Conservation (phyloP, 805 yeast genomes). For the Nakazawaea siamensis region DNA sequence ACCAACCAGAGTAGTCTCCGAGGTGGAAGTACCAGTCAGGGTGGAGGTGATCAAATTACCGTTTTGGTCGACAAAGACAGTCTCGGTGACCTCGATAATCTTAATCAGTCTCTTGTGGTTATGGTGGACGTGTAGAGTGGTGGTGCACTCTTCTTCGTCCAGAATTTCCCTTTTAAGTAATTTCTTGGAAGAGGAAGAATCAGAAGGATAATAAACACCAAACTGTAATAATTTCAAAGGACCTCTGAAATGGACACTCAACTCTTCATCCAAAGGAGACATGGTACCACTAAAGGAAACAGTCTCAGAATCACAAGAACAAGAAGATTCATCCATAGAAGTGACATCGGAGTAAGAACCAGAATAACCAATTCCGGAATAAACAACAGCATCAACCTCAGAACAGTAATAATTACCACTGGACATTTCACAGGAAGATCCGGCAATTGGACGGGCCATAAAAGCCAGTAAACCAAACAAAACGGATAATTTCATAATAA, state of each 20-base stretch:
- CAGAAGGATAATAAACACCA: conserved; percentile 79
- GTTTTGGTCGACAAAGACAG: conserved; percentile 57
- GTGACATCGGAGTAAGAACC: conserved; percentile 81
- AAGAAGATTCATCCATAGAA: conserved; percentile 48
- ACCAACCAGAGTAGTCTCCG: conserved; percentile 14
- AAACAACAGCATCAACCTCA: conserved; percentile 56
- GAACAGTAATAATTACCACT: conserved; percentile 81
- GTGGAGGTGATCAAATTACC: conserved; percentile 34
- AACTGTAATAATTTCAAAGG: conserved; percentile 75
- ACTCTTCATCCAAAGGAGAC: conserved; percentile 79
- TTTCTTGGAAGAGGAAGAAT: conserved; percentile 20
- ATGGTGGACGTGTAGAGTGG: conserved; percentile 37
- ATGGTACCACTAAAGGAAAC: conserved; percentile 59
- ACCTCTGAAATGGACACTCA: conserved; percentile 87
- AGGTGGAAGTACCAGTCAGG: conserved; percentile 17
- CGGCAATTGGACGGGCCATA: no score
- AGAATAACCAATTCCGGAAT: conserved; percentile 71
- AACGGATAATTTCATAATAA: conserved; percentile 14
- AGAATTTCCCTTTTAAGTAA: conserved; percentile 31
- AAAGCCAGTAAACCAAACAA: conserved; percentile 17
- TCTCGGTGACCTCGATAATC: conserved; percentile 67
- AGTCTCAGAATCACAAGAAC: conserved; percentile 59
- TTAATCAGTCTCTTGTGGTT: conserved; percentile 53
- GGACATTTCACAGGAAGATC: conserved; percentile 15
- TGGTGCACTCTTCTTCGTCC: conserved; percentile 35